Evolutionary conservation across 192 early-diverging fungal species (phyloP), one percentile per base, ranked within the genome.

Genomic region (Podila verticillata): DNA sequence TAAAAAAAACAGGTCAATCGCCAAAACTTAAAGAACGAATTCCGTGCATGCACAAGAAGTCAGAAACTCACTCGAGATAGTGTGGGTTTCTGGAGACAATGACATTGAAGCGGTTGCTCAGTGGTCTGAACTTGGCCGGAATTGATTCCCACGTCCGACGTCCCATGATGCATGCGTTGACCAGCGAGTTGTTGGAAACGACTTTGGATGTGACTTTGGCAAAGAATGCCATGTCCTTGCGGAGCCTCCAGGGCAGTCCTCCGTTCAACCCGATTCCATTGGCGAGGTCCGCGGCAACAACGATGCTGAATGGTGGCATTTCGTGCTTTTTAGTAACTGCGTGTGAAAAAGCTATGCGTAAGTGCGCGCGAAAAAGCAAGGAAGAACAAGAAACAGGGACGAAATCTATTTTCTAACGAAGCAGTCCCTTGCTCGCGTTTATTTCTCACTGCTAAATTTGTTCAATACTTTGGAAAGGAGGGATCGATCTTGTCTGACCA

Each of bases 131-230:
- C 61, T 89, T 91, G 7, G 61, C 56, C 4, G 98, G 98, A 56
- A 99, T 95, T 5, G 93, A 94, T 72, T 97, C 94, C 96, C 97
- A 99, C 22, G 96, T 97, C 24, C 84, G 83, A 51, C 96, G 88
- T 51, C 98, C 98, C 95, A 99, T 96, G 71, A 99, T 94, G 51
- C 95, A 93, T 1, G 91, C 93, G 80, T 99, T 99, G 29, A 85
- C 51, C 70, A 82, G 82, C 8, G 39, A 31, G 12, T 51, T 58
- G 29, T 54, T 29, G 35, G 19, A 39, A n/a, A 26, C 6, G 61
- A 66, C 59, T 56, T 80, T 80, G 31, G 65, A 68, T 6, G 97
- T 96, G 17, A 95, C 74, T 19, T 71, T 62, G 51, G 85, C 86
- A 74, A 99, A 99, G 81, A 89, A 97, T 20, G 81, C 83, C 92